phyloP scores from a whole-genome alignment of 1,284 basidiomycete species.

The Ustilago curta region DNA sequence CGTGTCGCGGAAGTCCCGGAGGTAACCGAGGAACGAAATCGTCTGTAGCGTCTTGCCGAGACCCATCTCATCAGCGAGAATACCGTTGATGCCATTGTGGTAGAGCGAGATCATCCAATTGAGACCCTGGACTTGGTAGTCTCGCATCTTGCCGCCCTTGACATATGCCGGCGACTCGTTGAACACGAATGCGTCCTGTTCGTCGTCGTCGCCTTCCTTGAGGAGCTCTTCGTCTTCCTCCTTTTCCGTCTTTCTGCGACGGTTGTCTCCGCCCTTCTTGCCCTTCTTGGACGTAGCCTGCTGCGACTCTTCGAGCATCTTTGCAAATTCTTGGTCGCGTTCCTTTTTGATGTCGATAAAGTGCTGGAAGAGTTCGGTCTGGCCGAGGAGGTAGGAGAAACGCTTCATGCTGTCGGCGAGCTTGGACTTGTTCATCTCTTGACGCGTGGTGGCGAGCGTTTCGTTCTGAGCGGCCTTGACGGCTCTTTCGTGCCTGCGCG shows the following conservation, averaged over 20 bases:
- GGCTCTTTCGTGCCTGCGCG: slow-evolving; percentile 44
- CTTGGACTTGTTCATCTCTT: slow-evolving; percentile 62
- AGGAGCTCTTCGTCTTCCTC: slow-evolving; percentile 82
- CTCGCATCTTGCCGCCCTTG: slow-evolving; percentile 84
- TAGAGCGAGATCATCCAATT: slow-evolving; percentile 83
- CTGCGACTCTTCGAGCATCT: slow-evolving; percentile 77
- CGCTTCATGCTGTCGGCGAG: slow-evolving; percentile 67
- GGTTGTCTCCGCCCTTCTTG: slow-evolving; percentile 70
- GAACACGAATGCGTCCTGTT: slow-evolving; percentile 74
- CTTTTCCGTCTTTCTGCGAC: slow-evolving; percentile 90
- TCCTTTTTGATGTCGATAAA: slow-evolving; percentile 73
- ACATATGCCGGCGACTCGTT: slow-evolving; percentile 61
- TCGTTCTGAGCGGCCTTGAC: slow-evolving; percentile 59
- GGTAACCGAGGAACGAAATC: slow-evolving; percentile 95
- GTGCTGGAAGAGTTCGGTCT: slow-evolving; percentile 69
- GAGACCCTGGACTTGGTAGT: slow-evolving; percentile 94
- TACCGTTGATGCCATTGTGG: slow-evolving; percentile 64
- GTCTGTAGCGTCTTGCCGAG: slow-evolving; percentile 98
- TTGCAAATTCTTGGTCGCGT: slow-evolving; percentile 92
- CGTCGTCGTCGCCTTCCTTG: slow-evolving; percentile 82
- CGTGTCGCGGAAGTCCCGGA: slow-evolving; percentile 84
- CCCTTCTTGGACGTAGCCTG: slow-evolving; percentile 44
- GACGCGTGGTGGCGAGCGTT: slow-evolving; percentile 55
- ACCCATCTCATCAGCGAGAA: slow-evolving; percentile 76
- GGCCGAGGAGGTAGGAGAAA: slow-evolving; percentile 66